Base-by-base conservation (phyloP, 2,329 filamentous ascomycete genomes). In the Penicillium sumatraense region DNA sequence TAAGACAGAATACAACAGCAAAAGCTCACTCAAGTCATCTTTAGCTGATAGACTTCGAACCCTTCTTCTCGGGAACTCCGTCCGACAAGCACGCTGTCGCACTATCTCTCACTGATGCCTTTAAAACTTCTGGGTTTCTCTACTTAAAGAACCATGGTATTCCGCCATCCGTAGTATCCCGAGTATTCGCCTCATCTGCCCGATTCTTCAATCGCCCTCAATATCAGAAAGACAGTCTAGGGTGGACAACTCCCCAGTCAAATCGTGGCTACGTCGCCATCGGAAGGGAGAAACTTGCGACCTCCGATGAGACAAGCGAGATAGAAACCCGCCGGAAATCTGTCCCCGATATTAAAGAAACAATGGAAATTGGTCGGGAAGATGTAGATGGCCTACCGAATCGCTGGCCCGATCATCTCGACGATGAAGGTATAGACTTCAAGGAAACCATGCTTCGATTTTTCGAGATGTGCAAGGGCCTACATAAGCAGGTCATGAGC, bases 101-200 rank as follows among this genome's bases (percentile, higher is more conserved):
- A 20, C 75, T 85, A 50, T 85, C 88, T 36, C 87, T 96, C 63
- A 86, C 93, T 11, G 70, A 86, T 50, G 92, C 90, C 38, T 96
- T 97, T 78, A 89, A 92, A 66, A 88, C 84, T 1, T 89, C 92
- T 2, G 93, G 93, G 54, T 96, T 97, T 79, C 84, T 97, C 68
- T 96, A 96, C 75, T 84, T 96, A 35, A 87, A 87, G 65, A 90
- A 93, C 73, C 87, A 93, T 62, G 84, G 89, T 36, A 88, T 96
- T 57, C 75, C 86, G 0, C 67, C 83, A 3, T 76, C 82, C 8
- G 81, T 82, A 9, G 77, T 91, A 11, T 72, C 82, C 56, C 74
- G 81, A 54, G 82, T 88, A 56, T 96, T 95, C 71, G 71, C 78
- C 58, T 80, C 82, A 53, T 92, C 89, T 5, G 86, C 87, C 47